These are phyloP conservation scores for Spatholobus suberectus DNA, from an alignment of 306 rosid species.

Conservation along the genomic window DNA sequence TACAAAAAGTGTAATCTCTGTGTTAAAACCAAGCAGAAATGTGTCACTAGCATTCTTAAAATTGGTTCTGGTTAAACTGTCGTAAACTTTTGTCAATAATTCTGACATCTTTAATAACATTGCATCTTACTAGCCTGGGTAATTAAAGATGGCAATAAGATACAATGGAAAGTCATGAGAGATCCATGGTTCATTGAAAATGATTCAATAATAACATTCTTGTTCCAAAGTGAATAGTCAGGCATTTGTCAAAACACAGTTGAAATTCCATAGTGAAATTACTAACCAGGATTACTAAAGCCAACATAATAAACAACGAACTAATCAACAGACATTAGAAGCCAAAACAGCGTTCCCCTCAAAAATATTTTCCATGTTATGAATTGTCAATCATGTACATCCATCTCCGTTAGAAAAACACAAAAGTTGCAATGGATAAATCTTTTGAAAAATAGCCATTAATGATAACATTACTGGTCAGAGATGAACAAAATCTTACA, in stretches of 20 bases:
- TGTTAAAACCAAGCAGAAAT: neutral
- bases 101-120: neutral
- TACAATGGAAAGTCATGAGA: neutral
- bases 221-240: neutral
- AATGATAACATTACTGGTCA: slow-evolving; percentile 7
- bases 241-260: neutral
- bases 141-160: neutral
- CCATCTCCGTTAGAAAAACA: neutral
- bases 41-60: neutral
- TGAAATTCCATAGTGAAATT: slow-evolving; percentile 1
- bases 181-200: slow-evolving; percentile 17
- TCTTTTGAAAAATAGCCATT: slow-evolving; percentile 25
- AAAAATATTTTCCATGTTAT: neutral
- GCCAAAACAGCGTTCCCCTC: neutral
- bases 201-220: neutral
- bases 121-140: neutral
- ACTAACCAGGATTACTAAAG: neutral
- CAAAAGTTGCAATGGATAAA: slow-evolving; percentile 23
- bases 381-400: slow-evolving; percentile 13
- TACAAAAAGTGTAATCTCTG: neutral
- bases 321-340: neutral
- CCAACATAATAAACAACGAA: neutral
- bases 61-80: neutral
- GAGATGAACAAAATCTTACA: slow-evolving; percentile 23
- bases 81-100: neutral